Conservation (phyloP, 2,329 filamentous ascomycete species). For the Claviceps pusilla region DNA sequence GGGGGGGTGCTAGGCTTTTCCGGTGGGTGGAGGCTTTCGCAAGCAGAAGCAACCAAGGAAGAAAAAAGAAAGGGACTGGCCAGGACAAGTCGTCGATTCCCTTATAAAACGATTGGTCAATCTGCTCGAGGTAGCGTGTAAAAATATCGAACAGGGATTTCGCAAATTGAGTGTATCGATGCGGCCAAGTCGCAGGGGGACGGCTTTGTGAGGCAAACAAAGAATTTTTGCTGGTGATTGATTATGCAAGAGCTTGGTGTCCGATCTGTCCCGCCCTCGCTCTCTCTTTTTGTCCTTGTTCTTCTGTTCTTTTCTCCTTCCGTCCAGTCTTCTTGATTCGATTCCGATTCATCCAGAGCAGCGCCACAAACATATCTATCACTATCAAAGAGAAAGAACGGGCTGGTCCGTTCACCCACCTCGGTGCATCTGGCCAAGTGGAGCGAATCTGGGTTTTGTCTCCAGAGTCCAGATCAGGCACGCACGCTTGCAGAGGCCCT, state of each 20-base stretch:
- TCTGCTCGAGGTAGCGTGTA: background rate
- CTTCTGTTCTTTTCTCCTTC: background rate
- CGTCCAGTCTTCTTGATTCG: no score
- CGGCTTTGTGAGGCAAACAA: background rate
- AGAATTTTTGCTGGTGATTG: background rate
- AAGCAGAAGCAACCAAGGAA: conserved; percentile 31
- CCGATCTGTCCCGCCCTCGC: no score
- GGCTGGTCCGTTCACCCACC: background rate
- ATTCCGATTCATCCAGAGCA: no score
- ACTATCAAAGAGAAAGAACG: background rate
- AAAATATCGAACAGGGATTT: background rate
- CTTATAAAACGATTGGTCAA: background rate
- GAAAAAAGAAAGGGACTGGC: background rate
- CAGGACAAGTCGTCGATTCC: background rate
- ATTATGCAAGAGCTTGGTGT: background rate
- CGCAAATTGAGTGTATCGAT: background rate
- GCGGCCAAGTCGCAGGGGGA: background rate
- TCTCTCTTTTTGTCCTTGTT: background rate
- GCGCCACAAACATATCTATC: background rate
- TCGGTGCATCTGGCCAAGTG: background rate
- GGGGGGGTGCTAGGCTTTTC: background rate
- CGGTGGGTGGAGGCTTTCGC: background rate
- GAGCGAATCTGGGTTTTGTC: background rate
- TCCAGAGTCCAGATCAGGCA: background rate
- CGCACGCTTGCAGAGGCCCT: background rate